Percentiles rank a stretch among this genome's conserved stretches.
phyloP scores from a whole-genome alignment of 106 monocot species.

The Dactylorhiza incarnata region DNA sequence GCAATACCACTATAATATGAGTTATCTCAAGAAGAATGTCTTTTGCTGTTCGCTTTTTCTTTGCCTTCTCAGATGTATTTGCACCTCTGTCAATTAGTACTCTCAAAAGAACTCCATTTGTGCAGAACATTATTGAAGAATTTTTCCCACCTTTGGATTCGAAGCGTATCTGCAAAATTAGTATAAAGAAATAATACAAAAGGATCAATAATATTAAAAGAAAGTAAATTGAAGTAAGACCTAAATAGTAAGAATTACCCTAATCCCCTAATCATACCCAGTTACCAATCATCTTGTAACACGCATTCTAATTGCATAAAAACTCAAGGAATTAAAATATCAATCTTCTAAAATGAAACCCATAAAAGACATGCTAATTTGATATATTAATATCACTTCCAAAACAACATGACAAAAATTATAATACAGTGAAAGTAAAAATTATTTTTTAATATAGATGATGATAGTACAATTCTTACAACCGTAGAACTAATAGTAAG shows the following conservation, averaged over 20 bases:
- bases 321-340: neutral
- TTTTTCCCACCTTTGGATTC: constrained; percentile 87
- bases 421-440: neutral
- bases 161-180: constrained; percentile 63
- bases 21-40: constrained; percentile 54
- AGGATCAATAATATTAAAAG: neutral
- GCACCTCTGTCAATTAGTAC: constrained; percentile 61
- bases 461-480: neutral
- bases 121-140: constrained; percentile 97
- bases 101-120: constrained; percentile 86
- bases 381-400: neutral
- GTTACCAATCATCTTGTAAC: neutral
- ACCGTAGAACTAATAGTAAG: neutral
- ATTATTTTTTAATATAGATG: neutral
- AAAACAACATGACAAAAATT: neutral
- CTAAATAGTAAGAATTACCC: neutral
- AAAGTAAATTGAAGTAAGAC: neutral
- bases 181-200: neutral
- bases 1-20: constrained; percentile 87
- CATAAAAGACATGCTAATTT: neutral
- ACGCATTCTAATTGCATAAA: neutral
- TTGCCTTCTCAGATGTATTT: constrained; percentile 27
- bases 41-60: constrained; percentile 14
- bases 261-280: neutral
- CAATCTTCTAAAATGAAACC: neutral